phyloP scores from a whole-genome alignment of 139 green algal species.

The Chlamydomonas schloesseri region DNA sequence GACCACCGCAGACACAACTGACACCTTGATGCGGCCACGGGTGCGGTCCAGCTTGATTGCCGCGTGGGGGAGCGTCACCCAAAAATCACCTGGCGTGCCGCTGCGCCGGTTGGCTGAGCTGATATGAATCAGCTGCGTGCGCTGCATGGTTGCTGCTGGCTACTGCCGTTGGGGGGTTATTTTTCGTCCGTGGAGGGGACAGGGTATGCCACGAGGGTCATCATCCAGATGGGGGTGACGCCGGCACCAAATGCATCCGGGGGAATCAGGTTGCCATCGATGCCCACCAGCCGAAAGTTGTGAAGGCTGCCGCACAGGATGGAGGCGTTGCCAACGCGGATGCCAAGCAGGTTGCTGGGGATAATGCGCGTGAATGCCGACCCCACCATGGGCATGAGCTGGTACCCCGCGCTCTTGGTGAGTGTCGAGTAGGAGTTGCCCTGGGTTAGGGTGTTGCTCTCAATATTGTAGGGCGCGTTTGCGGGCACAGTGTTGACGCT shows the following conservation, averaged over 20 bases:
- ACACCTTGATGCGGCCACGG: background rate
- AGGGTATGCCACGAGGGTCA: background rate
- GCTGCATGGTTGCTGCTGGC: background rate
- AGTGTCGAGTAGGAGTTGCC: background rate
- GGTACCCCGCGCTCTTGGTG: too few species aligned
- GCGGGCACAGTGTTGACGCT: background rate
- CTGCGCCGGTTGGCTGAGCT: background rate
- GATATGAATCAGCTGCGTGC: background rate
- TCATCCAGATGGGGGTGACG: background rate
- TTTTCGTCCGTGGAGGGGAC: background rate
- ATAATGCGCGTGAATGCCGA: too few species aligned
- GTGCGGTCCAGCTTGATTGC: background rate
- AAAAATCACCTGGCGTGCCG: background rate
- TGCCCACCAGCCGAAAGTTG: background rate
- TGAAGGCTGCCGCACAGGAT: background rate
- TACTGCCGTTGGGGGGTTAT: background rate
- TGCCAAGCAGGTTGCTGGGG: too few species aligned
- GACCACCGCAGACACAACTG: background rate
- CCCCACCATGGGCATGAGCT: too few species aligned
- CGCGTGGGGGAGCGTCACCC: background rate
- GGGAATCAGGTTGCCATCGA: background rate
- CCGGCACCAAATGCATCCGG: background rate
- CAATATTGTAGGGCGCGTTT: constrained; percentile 9
- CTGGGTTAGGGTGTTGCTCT: constrained; percentile 14
- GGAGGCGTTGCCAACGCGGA: too few species aligned